Conservation (phyloP, 352 stramenopile genomes). For the Plasmopara halstedii region DNA sequence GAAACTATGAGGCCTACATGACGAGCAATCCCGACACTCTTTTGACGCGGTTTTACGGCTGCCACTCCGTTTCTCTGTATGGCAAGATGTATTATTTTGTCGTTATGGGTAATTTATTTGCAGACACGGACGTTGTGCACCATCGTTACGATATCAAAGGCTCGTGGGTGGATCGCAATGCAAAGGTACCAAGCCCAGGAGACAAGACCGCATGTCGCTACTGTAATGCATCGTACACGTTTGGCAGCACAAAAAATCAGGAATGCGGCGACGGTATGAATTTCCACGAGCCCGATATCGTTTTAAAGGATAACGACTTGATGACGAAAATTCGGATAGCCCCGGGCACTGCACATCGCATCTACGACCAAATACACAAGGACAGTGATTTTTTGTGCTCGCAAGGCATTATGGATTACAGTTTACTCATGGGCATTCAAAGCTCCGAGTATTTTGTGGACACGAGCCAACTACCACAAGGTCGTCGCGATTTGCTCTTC, state of each 20-base stretch:
- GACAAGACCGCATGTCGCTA: slow-evolving; percentile 80
- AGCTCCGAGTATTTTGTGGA: slow-evolving; percentile 87
- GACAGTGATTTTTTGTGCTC: slow-evolving; percentile 86
- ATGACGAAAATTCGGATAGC: slow-evolving; percentile 87
- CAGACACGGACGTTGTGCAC: slow-evolving; percentile 80
- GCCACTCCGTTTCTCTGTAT: slow-evolving; percentile 83
- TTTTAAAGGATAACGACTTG: slow-evolving; percentile 86
- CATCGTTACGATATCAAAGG: slow-evolving; percentile 90
- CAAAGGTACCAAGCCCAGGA: slow-evolving; percentile 69
- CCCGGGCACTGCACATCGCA: slow-evolving; percentile 59
- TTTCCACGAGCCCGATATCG: slow-evolving; percentile 84
- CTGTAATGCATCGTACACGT: slow-evolving; percentile 84
- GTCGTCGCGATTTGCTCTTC: slow-evolving; percentile 56
- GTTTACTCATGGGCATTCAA: slow-evolving; percentile 86
- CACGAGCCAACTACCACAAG: slow-evolving; percentile 52
- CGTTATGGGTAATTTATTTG: slow-evolving; percentile 89
- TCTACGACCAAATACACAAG: slow-evolving; percentile 85
- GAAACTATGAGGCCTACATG: slow-evolving; percentile 83
- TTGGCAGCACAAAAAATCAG: slow-evolving; percentile 77
- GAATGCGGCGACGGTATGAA: slow-evolving; percentile 82
- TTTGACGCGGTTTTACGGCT: slow-evolving; percentile 86
- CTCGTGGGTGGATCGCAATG: slow-evolving; percentile 84
- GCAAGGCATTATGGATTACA: slow-evolving; percentile 91
- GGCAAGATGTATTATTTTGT: slow-evolving; percentile 91
- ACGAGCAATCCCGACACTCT: slow-evolving; percentile 75